Evolutionary conservation across 2,329 filamentous ascomycete species (phyloP).

Genomic region (Colletotrichum lindemuthianum): DNA sequence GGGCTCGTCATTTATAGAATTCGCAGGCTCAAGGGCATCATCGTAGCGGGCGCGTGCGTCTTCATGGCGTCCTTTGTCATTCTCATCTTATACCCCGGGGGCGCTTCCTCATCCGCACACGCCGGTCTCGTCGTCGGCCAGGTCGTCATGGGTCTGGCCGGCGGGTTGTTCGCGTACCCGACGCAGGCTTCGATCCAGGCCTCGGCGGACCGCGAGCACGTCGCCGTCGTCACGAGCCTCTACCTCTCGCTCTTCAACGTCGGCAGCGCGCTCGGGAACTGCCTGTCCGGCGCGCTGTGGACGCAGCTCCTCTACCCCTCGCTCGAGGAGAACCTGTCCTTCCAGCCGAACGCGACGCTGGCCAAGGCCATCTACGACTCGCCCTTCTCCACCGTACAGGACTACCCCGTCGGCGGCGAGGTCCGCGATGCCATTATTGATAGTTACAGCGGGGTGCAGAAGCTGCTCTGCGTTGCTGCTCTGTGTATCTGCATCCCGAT

Average conservation of each 20-base stretch:
- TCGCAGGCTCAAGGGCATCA: slow-evolving; percentile 66
- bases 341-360: slow-evolving; percentile 47
- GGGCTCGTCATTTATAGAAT: slow-evolving; percentile 63
- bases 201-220: slow-evolving; percentile 48
- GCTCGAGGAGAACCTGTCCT: slow-evolving; percentile 46
- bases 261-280: slow-evolving; percentile 53
- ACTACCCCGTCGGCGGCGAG: slow-evolving; percentile 45
- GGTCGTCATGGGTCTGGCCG: slow-evolving; percentile 66
- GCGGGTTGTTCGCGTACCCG: slow-evolving; percentile 63
- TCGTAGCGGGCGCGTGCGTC: slow-evolving; percentile 64
- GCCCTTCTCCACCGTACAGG: slow-evolving; percentile 45
- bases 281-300: slow-evolving; percentile 54
- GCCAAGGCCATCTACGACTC: slow-evolving; percentile 49
- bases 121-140: slow-evolving; percentile 66
- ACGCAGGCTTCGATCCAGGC: slow-evolving; percentile 54
- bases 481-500: slow-evolving; percentile 39
- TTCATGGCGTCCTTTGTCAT: slow-evolving; percentile 67
- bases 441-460: slow-evolving; percentile 37
- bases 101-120: slow-evolving; percentile 50
- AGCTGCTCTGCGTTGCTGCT: slow-evolving; percentile 37
- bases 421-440: slow-evolving; percentile 34
- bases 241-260: slow-evolving; percentile 55
- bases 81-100: slow-evolving; percentile 65
- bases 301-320: slow-evolving; percentile 50
- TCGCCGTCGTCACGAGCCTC: slow-evolving; percentile 51